phyloP scores from a whole-genome alignment of 78 protist genomes.

The Dictyostelium citrinum region DNA sequence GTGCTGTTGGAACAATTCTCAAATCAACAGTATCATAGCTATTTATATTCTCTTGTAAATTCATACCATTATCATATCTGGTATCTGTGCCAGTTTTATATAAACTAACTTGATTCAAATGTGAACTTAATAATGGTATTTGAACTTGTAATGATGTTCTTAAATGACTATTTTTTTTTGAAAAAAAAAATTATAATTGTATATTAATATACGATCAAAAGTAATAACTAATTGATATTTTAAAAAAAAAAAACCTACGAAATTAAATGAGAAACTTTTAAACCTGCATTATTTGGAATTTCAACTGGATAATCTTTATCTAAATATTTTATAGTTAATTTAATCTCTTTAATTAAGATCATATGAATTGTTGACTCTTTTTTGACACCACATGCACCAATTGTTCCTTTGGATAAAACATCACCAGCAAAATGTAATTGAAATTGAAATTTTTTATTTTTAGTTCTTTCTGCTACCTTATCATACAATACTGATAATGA shows the following conservation, averaged over 20 bases:
- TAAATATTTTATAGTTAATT: neutral
- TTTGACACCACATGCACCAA: constrained; percentile 30
- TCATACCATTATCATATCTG: neutral
- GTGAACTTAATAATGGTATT: neutral
- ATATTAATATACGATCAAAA: too few species aligned
- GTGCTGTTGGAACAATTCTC: neutral
- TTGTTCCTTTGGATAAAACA: constrained; percentile 14
- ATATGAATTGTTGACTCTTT: constrained; percentile 57
- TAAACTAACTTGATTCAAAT: neutral
- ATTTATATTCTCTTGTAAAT: neutral
- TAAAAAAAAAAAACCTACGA: neutral
- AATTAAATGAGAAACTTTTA: constrained; percentile 2
- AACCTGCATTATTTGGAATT: constrained; percentile 68
- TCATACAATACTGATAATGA: neutral
- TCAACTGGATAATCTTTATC: constrained; percentile 26
- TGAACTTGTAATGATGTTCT: neutral
- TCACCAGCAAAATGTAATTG: constrained; percentile 57
- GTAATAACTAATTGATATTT: too few species aligned
- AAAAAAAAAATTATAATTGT: too few species aligned
- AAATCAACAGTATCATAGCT: constrained; percentile 2
- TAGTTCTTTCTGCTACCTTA: constrained; percentile 64
- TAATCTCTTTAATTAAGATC: constrained; percentile 51
- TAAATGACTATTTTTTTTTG: constrained; percentile 36
- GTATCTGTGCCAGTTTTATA: neutral
- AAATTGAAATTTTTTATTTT: constrained; percentile 42